Evolutionary conservation across 345 rosid genomes (phyloP), one percentile per base, ranked within the genome.

Genomic region (Eucalyptus tenuipes): DNA sequence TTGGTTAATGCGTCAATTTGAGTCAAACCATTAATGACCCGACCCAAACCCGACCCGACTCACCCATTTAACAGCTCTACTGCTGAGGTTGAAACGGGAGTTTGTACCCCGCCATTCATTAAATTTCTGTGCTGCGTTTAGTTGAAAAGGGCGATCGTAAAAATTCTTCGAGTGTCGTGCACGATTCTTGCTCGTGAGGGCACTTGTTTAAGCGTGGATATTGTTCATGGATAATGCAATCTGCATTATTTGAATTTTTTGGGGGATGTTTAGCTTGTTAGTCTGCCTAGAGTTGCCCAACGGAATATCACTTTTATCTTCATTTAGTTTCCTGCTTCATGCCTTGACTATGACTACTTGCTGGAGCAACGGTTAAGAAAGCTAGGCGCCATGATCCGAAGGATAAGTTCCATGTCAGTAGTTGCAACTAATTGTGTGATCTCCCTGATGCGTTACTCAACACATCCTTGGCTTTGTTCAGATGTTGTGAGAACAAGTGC

Each of bases 401-500:
- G 13, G 15, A 64, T 8, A 14, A n/a, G 17, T 64, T 64, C 9
- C 20, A 86, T 37, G 88, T 10, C 33, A 15, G 50, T 31, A 44
- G 3, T 10, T 16, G n/a, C 24, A 71, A 88, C 17, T 57, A 22
- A 17, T 18, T 90, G 24, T 33, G 61, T 59, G 44, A 49, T 49
- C 50, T 90, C 18, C 87, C 89, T 8, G 87, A 88, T 29, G 52
- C 40, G 7, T 4, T 90, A n/a, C 61, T 88, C 87, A 24, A 16
- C 88, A 64, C 75, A 90, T 90, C 47, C 48, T 90, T 13, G 87
- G 89, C 44, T 87, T 87, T 27, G 79, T 90, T n/a, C 85, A 53
- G 79, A 88, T 18, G 86, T 75, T 7, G 88, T 87, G 14, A 45
- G 49, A 13, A 85, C 90, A 22, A 80, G 89, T 47, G 40, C 87